These are phyloP conservation scores for Lachancea sp. DNA, from an alignment of 805 yeast species.

Conservation along the genomic window DNA sequence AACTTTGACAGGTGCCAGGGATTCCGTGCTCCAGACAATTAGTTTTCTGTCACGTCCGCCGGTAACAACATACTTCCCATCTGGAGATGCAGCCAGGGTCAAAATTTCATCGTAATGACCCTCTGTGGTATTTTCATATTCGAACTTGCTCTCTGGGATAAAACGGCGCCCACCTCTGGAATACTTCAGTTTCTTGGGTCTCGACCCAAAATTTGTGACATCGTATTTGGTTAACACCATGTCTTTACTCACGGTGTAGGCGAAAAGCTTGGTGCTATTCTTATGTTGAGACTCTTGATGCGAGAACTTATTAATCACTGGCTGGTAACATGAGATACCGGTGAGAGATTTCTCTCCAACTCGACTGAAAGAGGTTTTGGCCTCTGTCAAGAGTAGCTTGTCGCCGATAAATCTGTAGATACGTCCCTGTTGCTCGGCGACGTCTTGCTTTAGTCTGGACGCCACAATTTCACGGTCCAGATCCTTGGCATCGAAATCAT, in stretches of 20 bases:
- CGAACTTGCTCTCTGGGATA: slow-evolving; percentile 33
- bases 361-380: slow-evolving; percentile 42
- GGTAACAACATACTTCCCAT: slow-evolving; percentile 82
- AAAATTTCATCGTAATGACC: slow-evolving; percentile 76
- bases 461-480: slow-evolving; percentile 81
- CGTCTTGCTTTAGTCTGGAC: slow-evolving; percentile 75
- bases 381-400: slow-evolving; percentile 37
- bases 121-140: slow-evolving; percentile 46
- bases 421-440: slow-evolving; percentile 82
- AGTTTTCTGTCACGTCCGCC: slow-evolving; percentile 83
- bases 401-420: slow-evolving; percentile 64
- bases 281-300: slow-evolving; percentile 33
- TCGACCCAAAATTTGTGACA: slow-evolving; percentile 43
- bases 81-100: slow-evolving; percentile 76
- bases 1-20: slow-evolving; percentile 66
- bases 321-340: slow-evolving; percentile 34
- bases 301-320: slow-evolving; percentile 29
- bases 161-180: slow-evolving; percentile 53
- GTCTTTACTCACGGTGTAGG: slow-evolving; percentile 80
- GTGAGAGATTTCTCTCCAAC: slow-evolving; percentile 58
- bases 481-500: slow-evolving; percentile 81
- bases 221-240: slow-evolving; percentile 77
- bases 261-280: slow-evolving; percentile 47
- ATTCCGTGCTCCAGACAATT: slow-evolving; percentile 80
- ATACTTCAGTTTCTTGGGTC: slow-evolving; percentile 62